Evolutionary conservation across 305 asterid species (phyloP), one percentile per base, ranked within the genome.

Genomic region (Fraxinus sp.): DNA sequence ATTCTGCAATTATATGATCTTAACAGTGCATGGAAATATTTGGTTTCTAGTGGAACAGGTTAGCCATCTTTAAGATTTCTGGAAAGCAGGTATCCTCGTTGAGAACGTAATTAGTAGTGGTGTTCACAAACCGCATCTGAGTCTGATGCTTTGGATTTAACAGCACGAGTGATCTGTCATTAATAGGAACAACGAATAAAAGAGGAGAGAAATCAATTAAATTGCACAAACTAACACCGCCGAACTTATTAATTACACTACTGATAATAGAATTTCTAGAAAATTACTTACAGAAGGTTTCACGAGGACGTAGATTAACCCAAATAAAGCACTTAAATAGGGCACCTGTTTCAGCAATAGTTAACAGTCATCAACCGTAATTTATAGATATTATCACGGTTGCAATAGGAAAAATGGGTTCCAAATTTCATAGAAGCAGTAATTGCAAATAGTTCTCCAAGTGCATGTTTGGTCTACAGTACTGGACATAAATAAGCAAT

Each of bases 281-380:
- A 49, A 62, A 66, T 22, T 55, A 90, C 99, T 91, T 86, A 95
- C 99, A 62, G 97, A 78, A 24, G 99, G 99, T 87, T 93, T 95
- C 82, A 93, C 97, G 16, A 95, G 96, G 84, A 93, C 78, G 66
- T 88, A 91, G 84, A 95, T 82, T 74, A 95, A 93, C 83, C 99
- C 98, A 80, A 95, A 91, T 1, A 96, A 91, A 76, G 97, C 97
- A 84, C 97, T 90, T 28, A 95, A 70, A 86, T 95, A 95, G 3
- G 99, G 94, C 10, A 95, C 99, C 99, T 95, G 94, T 41, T 10
- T 75, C 81, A 16, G 82, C 82, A 81, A 78, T 57, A 75, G 81
- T 75, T 20, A 35, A 74, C 62, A 83, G 81, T 79, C 74, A 84
- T 22, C 11, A 74, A 5, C 24, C 4, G 70, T 24, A 66, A n/a